Percentiles rank a stretch among this genome's conserved stretches.
These are phyloP conservation scores for Ceratocystis cubensis DNA, from an alignment of 2,329 filamentous ascomycete genomes.

Conservation along the genomic window DNA sequence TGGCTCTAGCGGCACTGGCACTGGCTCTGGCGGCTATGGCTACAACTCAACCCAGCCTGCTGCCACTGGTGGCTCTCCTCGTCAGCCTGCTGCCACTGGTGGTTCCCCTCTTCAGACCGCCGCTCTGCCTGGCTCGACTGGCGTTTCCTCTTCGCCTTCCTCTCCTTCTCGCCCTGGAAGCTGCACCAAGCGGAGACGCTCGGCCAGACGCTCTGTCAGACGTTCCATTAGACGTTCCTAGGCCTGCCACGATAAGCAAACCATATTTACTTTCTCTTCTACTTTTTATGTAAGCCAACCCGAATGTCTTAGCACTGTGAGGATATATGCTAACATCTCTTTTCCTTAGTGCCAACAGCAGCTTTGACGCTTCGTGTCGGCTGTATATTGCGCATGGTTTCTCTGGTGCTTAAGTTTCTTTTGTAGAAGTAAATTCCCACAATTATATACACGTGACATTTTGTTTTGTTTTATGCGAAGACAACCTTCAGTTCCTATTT, in stretches of 20 bases:
- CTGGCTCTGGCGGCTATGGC: background rate
- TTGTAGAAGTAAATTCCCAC: conserved; percentile 7
- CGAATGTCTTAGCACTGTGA: background rate
- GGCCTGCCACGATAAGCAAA: background rate
- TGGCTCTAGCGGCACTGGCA: background rate
- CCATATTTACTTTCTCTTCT: conserved; percentile 6
- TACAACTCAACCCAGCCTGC: background rate
- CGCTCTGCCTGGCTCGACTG: background rate
- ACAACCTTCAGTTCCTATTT: no score
- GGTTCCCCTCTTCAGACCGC: background rate
- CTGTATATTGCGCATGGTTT: background rate
- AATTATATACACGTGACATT: background rate
- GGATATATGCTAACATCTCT: background rate
- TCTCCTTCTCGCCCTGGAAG: background rate
- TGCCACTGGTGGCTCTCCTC: background rate
- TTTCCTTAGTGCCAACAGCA: background rate
- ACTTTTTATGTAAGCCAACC: background rate
- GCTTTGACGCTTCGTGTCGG: background rate
- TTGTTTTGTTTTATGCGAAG: background rate
- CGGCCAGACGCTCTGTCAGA: background rate
- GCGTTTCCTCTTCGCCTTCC: background rate
- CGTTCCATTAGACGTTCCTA: background rate
- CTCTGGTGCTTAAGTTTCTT: background rate
- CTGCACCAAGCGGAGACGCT: conserved; percentile 1
- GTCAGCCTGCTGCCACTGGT: background rate